Evolutionary conservation across 192 early-diverging fungal species (phyloP).

Genomic region (Umbelopsis vinacea): DNA sequence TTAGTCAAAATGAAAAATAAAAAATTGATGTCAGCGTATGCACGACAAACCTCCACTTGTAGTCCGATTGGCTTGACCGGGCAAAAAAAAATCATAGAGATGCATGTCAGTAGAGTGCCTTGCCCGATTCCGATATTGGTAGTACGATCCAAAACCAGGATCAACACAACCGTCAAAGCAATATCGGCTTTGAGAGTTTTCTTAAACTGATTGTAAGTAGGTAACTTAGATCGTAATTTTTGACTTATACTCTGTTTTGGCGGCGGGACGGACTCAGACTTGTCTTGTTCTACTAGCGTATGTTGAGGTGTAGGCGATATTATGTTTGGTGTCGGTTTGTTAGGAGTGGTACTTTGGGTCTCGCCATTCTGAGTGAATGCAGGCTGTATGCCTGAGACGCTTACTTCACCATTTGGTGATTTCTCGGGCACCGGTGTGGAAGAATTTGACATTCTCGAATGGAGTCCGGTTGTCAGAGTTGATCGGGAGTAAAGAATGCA

Average conservation of each 20-base stretch:
- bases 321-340: no score
- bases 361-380: no score
- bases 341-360: no score
- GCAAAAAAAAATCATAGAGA: constrained; percentile 30
- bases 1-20: constrained; percentile 11
- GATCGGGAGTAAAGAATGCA: no score
- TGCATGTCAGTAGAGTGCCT: constrained; percentile 19
- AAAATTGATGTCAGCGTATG: neutral
- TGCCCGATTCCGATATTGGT: constrained; percentile 16
- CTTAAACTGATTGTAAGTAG: constrained; percentile 21
- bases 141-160: constrained; percentile 20
- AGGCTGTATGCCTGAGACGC: no score
- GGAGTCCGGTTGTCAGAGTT: no score
- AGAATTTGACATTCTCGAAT: no score
- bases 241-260: no score
- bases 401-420: no score
- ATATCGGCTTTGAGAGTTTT: constrained; percentile 31
- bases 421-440: no score
- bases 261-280: neutral
- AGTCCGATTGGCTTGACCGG: constrained; percentile 34
- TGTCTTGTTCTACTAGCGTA: neutral
- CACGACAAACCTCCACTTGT: constrained; percentile 36
- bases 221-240: constrained; percentile 6
- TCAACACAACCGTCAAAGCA: constrained; percentile 18
- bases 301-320: neutral